Evolutionary conservation across 768 basidiomycete species (phyloP), one percentile per base, ranked within the genome.

Genomic region (Boletus rubropictus): DNA sequence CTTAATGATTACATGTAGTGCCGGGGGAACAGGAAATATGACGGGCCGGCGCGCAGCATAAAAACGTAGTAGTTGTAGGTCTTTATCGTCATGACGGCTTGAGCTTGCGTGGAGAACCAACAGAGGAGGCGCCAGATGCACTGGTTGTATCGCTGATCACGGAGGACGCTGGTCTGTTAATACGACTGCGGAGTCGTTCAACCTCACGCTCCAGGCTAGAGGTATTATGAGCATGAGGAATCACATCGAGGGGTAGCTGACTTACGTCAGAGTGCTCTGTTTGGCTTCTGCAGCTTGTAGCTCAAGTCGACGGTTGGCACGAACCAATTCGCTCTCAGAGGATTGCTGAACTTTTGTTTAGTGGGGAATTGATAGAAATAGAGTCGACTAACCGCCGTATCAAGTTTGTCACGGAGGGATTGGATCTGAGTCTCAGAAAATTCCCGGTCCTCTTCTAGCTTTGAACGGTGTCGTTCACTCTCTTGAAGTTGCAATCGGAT

Each of bases 241-340:
- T 41, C 15, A 12, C 15, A 44, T 25, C 14, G 12, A 42, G 6
- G 46, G 17, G 31, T 12, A 27, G 46, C 5, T 25, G 20, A 63
- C 82, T 42, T 56, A 88, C 86, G 74, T 79, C 14, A 88, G 70
- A 34, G 80, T 74, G 50, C 78, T 78, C 63, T 87, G 84, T 63
- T 80, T 85, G 57, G 78, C 80, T 53, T 90, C 87, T 5, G 69
- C 78, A 25, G 82, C 84, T 55, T 90, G 87, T 32, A 85, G 75
- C 56, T 89, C 88, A 31, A 83, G 84, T 35, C 85, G 76, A 27
- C 87, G 80, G 64, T 88, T 88, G 20, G 76, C 78, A 10, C 84
- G 73, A 54, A 83, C 80, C 3, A 89, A 69, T n/a, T 76, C 71
- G 51, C 70, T 80, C 65, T 83, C 85, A 35, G 75, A 73, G 17